Base-by-base conservation (phyloP, 2,329 filamentous ascomycete species). In the Colletotrichum gloeosporioides region DNA sequence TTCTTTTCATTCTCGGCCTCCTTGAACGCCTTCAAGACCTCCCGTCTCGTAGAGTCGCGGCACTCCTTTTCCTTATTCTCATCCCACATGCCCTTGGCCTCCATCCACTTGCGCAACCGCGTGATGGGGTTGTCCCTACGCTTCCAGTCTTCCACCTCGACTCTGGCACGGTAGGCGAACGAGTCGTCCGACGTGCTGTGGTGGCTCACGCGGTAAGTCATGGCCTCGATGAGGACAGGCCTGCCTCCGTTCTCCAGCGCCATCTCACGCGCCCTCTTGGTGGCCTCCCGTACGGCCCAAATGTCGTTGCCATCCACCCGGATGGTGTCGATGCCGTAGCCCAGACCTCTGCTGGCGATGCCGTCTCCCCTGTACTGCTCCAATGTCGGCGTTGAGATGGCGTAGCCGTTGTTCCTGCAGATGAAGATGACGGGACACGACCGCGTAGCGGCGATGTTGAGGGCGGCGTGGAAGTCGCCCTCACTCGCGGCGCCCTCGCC, bases 141-240 rank as follows among this genome's bases (percentile, higher is more conserved):
- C 85, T 98, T 98, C 96, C 96, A 98, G 83, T 98, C 95, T 83
- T 98, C 95, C 84, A 99, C 97, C 82, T 99, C 97, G 1, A 98
- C 93, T 31, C 94, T 92, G 2, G 96, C 96, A 10, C 97, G 94
- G 87, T 99, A 99, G 1, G 97, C 97, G 82, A 98, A 99, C 31
- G 95, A 97, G 86, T 99, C 97, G 82, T 99, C 97, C 1, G 95
- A 97, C 1, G 97, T 99, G 85, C 95, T 98, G 87, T 99, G 97
- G 83, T 99, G 96, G 8, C 95, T 96, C 59, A 99, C 96, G n/a
- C 97, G 95, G 86, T 99, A 99, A 29, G 95, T 96, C 95, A 99
- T 98, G 72, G 96, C 96, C 86, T 99, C 97, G 55, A 99, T 94
- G 9, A 99, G 88, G 0, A 99, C 91, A 0, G 95, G 96, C 78